Base-by-base conservation (phyloP, 2,329 filamentous ascomycete species). In the Elsinoe fawcettii region DNA sequence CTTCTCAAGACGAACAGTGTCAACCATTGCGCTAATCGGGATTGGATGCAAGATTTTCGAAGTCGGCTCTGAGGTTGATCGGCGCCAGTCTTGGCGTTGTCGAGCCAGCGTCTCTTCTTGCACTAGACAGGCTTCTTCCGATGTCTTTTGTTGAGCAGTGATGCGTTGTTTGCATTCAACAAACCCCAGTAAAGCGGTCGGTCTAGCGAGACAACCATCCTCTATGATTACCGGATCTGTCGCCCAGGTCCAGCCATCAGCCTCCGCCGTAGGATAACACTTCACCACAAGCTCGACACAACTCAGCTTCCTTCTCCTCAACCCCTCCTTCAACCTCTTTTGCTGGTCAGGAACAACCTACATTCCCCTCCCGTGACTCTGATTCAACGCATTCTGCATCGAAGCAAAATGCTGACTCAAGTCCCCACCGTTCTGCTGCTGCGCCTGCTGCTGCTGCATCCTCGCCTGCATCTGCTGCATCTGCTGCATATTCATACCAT, bases 311-410 rank as follows among this genome's bases (percentile, higher is more conserved):
- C 25, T 25, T 5, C 16, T 39, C 18, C 32, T 18, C 1, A 11
- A 18, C 1, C 32, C 16, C 20, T 39, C 30, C 14, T 39, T 27
- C 16, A 25, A 12, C 18, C n/a, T 37, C 9, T 36, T 14, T 9
- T 20, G 18, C 16, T 34, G 14, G 18, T 20, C 53, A 43, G n/a
- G 5, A 22, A 23, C 20, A 44, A 18, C 12, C 54, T 56, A 56
- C 54, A 56, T 56, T 23, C 47, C 46, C 49, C 43, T 18, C 37
- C 46, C 32, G 23, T 61, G 60, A 57, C 62, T 59, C 57, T 58
- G 57, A 25, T 64, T 59, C 47, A 68, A 44, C 20, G 65, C 66
- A 58, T 66, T 63, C 43, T 64, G 63, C 67, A 68, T 68, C 37
- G 65, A 66, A 37, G 63, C 62, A 56, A 69, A 67, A 47, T 66